phyloP scores from a whole-genome alignment of 2,329 filamentous ascomycete species.

The Neonectria ditissima region DNA sequence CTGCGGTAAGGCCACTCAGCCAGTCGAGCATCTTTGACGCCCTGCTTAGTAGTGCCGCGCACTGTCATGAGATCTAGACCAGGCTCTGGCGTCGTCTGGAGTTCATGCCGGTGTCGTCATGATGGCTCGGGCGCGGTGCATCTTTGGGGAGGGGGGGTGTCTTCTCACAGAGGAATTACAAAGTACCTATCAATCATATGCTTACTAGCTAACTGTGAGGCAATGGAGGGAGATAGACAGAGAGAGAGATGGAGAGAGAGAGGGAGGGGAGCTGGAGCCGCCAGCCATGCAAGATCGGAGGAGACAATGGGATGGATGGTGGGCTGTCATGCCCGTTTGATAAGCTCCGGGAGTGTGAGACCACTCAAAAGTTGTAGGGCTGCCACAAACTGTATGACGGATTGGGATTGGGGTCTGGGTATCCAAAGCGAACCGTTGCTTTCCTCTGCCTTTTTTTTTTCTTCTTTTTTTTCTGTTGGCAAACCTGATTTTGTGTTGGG shows the following conservation, averaged over 20 bases:
- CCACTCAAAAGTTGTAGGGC: conserved; percentile 14
- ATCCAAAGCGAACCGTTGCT: conserved; percentile 28
- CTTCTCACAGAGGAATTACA: neutral
- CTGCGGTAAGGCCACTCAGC: conserved; percentile 23
- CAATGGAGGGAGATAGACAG: too few relatives aligned
- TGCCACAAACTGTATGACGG: conserved; percentile 7
- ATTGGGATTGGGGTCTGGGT: conserved; percentile 30
- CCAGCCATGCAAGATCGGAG: neutral
- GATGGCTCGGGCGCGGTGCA: neutral
- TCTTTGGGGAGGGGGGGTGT: neutral
- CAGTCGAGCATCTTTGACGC: conserved; percentile 2
- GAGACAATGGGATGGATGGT: neutral
- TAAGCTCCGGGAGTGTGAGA: conserved; percentile 26
- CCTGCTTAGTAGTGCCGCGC: neutral
- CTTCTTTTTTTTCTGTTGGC: too few relatives aligned
- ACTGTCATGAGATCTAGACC: neutral
- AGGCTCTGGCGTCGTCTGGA: neutral
- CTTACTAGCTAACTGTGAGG: neutral
- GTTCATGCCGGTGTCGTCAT: conserved; percentile 8
- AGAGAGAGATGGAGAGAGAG: neutral
- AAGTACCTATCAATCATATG: neutral
- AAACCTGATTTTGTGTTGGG: neutral
- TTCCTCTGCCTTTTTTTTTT: conserved; percentile 24
- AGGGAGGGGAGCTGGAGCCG: neutral
- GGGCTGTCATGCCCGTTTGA: conserved; percentile 15